These are phyloP conservation scores for Sporothrix brasiliensis DNA, from an alignment of 2,329 filamentous ascomycete species.

Conservation along the genomic window DNA sequence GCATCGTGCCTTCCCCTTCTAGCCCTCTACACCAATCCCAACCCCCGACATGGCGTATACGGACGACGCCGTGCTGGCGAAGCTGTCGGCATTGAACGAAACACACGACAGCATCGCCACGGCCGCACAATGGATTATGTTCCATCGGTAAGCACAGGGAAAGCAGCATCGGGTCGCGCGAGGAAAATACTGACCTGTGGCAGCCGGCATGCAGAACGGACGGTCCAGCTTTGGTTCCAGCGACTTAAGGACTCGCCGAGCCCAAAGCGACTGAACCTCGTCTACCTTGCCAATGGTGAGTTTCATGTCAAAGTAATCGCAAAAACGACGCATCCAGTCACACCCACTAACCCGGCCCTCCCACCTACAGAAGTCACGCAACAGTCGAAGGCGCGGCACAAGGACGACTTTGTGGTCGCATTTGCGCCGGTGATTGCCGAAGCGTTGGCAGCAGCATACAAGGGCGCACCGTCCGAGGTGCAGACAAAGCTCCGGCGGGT, in stretches of 20 bases:
- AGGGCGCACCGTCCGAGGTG: constrained; percentile 80
- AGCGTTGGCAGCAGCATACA: constrained; percentile 87
- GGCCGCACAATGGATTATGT: constrained; percentile 99
- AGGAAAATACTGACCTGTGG: background rate
- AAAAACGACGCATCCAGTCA: background rate
- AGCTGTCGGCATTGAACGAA: constrained; percentile 93
- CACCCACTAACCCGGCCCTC: background rate
- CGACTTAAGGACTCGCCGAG: constrained; percentile 84
- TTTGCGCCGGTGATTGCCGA: constrained; percentile 92
- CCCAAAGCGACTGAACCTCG: constrained; percentile 82
- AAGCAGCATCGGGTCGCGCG: background rate
- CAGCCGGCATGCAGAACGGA: constrained; percentile 89
- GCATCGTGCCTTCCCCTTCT: background rate
- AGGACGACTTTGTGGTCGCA: constrained; percentile 88
- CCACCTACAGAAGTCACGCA: constrained; percentile 78
- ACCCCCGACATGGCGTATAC: constrained; percentile 76
- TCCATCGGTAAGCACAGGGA: constrained; percentile 75
- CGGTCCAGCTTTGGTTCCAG: constrained; percentile 88
- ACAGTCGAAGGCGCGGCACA: constrained; percentile 89
- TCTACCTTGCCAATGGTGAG: constrained; percentile 94
- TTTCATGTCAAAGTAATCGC: constrained; percentile 9
- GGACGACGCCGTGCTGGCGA: constrained; percentile 91
- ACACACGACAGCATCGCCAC: constrained; percentile 96
- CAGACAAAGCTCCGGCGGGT: constrained; percentile 87
- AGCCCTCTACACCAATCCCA: too few relatives aligned